Percentiles rank a stretch among this genome's conserved stretches.
Conservation (phyloP, 345 rosid genomes). For the Cardamine resedifolia region DNA sequence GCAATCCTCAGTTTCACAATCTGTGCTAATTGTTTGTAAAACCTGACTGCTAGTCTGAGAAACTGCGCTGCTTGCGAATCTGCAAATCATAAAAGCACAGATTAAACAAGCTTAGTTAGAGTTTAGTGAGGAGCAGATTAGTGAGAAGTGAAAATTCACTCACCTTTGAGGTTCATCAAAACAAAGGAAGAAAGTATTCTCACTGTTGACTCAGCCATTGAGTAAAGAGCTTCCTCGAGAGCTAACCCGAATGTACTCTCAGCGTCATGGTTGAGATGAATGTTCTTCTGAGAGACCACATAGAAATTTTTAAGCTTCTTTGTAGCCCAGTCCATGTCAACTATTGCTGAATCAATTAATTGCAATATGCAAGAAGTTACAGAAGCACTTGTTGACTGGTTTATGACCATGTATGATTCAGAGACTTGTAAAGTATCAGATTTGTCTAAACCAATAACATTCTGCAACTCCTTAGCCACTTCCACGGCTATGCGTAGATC, state of each 20-base stretch:
- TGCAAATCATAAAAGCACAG: constrained; percentile 40
- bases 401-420: constrained; percentile 51
- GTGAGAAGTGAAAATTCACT: constrained; percentile 26
- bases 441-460: constrained; percentile 41
- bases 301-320: constrained; percentile 54
- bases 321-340: constrained; percentile 66
- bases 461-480: constrained; percentile 52
- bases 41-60: constrained; percentile 53
- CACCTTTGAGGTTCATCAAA: constrained; percentile 68
- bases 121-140: constrained; percentile 3
- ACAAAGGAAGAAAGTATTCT: constrained; percentile 67
- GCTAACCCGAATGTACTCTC: constrained; percentile 42
- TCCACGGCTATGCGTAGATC: constrained; percentile 55
- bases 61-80: constrained; percentile 69
- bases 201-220: constrained; percentile 58
- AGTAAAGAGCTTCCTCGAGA: constrained; percentile 60
- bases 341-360: constrained; percentile 48
- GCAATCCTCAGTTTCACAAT: constrained; percentile 71
- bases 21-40: constrained; percentile 81
- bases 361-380: constrained; percentile 59
- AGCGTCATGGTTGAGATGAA: constrained; percentile 34
- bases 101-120: constrained; percentile 16
- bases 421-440: constrained; percentile 39
- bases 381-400: constrained; percentile 49
- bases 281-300: constrained; percentile 43